Base-by-base conservation (phyloP, 352 stramenopile genomes). In the Phytophthora tentaculata region DNA sequence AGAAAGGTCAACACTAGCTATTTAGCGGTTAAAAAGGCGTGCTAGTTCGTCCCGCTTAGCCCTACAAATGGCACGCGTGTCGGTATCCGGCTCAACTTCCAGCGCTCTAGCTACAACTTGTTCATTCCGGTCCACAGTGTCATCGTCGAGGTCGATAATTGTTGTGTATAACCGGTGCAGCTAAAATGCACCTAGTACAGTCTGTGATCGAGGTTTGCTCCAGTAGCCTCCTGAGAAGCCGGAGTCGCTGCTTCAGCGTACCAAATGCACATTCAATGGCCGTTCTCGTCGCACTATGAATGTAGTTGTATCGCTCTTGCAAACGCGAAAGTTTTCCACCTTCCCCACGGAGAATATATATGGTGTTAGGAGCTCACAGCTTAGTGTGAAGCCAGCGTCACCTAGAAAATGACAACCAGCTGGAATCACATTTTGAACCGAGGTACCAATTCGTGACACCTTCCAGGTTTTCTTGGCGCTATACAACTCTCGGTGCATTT, bases 101-200 rank as follows among this genome's bases (percentile, higher is more conserved):
- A 51, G 3, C 12, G 32, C 22, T 3, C 0, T 48, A 32, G 0
- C 45, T 19, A 16, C 19, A 28, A 45, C 26, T n/a, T 56, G 9
- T 3, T 56, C 39, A 8, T 17, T 28, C 7, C 49, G 17, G 44
- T 26, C n/a, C 1, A 43, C 6, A 28, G 50, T 45, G 19, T 17
- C 19, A 23, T 56, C 50, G n/a, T 45, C 12, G 12, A 56, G 12
- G 5, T 56, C 50, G 19, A 56, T 32, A 13, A 29, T 45, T 56
- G 20, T 56, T 57, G 19, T 57, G 22, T 2, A 39, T 8, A 41
- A 37, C 6, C 26, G 28, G 32, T 22, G 10, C 17, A 14, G 41
- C 12, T n/a, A 43, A 43, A 14, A 43, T 43, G 35, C 12, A 19
- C 2, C 35, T 43, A 4, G 3, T 43, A 9, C 35, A 19, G 14